Evolutionary conservation across 169 alveolate genomes (phyloP), one percentile per base, ranked within the genome.

Genomic region (Sarcocystis neurona): DNA sequence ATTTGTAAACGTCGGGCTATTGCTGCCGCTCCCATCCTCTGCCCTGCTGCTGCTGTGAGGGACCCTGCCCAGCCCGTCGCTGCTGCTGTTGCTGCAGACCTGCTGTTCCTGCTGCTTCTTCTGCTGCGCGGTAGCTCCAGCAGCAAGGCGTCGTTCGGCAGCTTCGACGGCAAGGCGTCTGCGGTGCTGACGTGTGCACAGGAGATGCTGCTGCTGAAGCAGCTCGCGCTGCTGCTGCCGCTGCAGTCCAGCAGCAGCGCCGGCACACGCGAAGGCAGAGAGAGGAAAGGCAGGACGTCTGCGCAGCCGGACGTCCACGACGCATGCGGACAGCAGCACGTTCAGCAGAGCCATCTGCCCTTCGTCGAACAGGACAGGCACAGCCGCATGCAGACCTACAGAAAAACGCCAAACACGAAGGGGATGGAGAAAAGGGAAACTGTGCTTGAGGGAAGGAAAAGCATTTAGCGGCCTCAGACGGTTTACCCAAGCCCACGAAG

Each of bases 311-410:
- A 72, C 41, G 18, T 72, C 82, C 37, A 72, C 82, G 4, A 72
- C 53, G 23, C 56, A 72, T 15, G 82, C 82, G 27, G 41, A 4
- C 48, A 72, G 56, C 5, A 72, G 47, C 82, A 72, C 32, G 56
- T 72, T 47, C 82, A 72, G 27, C 53, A 72, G 20, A 0, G 82
- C 82, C 34, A 72, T 39, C 82, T 72, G 82, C 23, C 82, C 53
- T 43, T 72, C 82, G 32, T 72, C 82, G 53, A 72, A 72, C 34
- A 72, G 20, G 56, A 72, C 82, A 4, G 82, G 82, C 20, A 72
- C 82, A 39, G 41, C 34, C 53, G 82, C 18, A 48, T 72, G 82
- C 56, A 72, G 1, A 18, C 82, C 82, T 72, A 53, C 2, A 44
- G 32, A 77, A 1, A 20, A 77, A 30, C 23, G 12, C 23, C 56